Evolutionary conservation across 257 asterid species (phyloP), one percentile per base, ranked within the genome.

Genomic region (Fraxinus pennsylvanica): DNA sequence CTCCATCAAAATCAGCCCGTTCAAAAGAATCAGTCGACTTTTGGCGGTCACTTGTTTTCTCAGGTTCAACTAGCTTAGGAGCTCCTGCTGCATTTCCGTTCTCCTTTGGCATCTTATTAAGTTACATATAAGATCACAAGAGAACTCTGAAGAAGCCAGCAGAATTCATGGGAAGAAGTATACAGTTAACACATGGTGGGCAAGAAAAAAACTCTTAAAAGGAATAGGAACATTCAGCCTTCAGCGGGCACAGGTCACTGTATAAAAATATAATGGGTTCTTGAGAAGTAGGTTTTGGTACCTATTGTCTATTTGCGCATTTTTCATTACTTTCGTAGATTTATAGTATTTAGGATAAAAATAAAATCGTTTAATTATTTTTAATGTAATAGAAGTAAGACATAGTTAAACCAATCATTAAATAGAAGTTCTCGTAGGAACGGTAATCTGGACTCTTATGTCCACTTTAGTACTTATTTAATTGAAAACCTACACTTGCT

Each of bases 31-130:
- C 65, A 54, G 0, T 54, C 3, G 25, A 54, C 65, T 19, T 54
- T 54, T 19, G 27, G 25, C 65, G 0, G 65, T 91, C 97, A 79
- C 78, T 81, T 72, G 85, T 82, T 82, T 87, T 91, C 86, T 88
- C 91, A 27, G 87, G 73, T 85, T 90, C 97, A 65, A 76, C 82
- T 80, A 90, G 81, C 79, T 79, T 90, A 82, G 80, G 29, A 78
- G 87, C 91, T 61, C 68, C 68, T 74, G 88, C 86, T 82, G 86
- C 84, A 86, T 84, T 81, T 80, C 89, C 83, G 83, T 85, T 89
- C 74, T 95, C 74, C 89, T 93, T 91, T 75, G 96, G 97, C 98
- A 92, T 95, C 92, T 83, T 87, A 88, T 81, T 84, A 77, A 83
- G 84, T 92, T 88, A 85, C 78, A 79, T 81, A 83, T 74, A 87